These are phyloP conservation scores for Dissophora ornata DNA, from an alignment of 192 early-diverging fungal species.

Conservation along the genomic window DNA sequence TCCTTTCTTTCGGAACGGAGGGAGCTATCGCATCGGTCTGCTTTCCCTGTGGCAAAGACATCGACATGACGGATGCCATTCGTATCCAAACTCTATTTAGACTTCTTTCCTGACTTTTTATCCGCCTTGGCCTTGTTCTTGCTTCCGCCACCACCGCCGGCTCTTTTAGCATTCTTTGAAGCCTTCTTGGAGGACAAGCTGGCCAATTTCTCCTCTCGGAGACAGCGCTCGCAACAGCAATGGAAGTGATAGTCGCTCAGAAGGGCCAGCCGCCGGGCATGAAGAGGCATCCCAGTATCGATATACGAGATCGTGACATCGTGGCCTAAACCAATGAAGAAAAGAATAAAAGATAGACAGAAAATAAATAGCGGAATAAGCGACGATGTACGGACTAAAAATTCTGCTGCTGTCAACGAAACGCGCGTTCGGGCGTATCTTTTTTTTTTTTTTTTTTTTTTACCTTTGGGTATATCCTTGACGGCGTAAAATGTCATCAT, in stretches of 20 bases:
- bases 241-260: slow-evolving; percentile 72
- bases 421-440: too few species aligned
- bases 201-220: slow-evolving; percentile 41
- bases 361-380: neutral
- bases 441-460: neutral
- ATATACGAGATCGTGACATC: slow-evolving; percentile 77
- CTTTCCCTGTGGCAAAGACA: too few species aligned
- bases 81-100: neutral
- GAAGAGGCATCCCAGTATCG: slow-evolving; percentile 67
- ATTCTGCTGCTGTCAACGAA: neutral
- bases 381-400: neutral
- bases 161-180: neutral
- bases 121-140: slow-evolving; percentile 8
- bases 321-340: too few species aligned
- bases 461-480: slow-evolving; percentile 41
- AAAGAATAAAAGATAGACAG: neutral
- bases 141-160: neutral
- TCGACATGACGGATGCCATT: too few species aligned
- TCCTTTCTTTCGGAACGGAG: too few species aligned
- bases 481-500: slow-evolving; percentile 52
- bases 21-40: too few species aligned
- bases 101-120: slow-evolving; percentile 13
- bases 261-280: slow-evolving; percentile 63
- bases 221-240: slow-evolving; percentile 69
- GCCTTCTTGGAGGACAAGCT: slow-evolving; percentile 6